phyloP scores from a whole-genome alignment of 176 grass and related monocot species.

The Avena atlantica region DNA sequence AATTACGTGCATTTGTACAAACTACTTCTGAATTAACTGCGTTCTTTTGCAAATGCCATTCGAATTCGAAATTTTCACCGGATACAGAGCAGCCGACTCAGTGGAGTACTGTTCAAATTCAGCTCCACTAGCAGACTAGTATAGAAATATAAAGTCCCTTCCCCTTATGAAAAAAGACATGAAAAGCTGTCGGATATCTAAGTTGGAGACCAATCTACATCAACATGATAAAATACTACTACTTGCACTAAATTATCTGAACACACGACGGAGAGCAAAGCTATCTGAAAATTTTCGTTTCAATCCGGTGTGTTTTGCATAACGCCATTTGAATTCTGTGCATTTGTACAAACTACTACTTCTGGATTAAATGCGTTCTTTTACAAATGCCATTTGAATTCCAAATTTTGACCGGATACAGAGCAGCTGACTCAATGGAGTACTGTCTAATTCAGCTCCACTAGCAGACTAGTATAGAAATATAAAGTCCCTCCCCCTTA shows the following conservation, averaged over 20 bases:
- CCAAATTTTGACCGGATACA: background rate
- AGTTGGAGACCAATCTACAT: slow-evolving; percentile 56
- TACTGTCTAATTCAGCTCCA: background rate
- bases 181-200: background rate
- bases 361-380: background rate
- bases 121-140: background rate
- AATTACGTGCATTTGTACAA: no score
- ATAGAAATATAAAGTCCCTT: background rate
- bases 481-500: background rate
- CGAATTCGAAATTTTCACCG: background rate
- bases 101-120: background rate
- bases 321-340: no score
- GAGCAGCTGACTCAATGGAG: background rate
- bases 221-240: slow-evolving; percentile 19
- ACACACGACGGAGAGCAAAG: background rate
- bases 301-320: no score
- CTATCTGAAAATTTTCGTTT: background rate
- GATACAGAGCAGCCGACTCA: background rate
- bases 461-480: background rate
- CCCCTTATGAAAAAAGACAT: background rate
- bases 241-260: background rate
- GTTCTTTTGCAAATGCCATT: no score
- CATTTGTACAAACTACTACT: no score
- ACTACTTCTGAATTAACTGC: background rate
- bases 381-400: background rate